Evolutionary conservation across 306 rosid genomes (phyloP).

Genomic region (Vigna nakashimae): DNA sequence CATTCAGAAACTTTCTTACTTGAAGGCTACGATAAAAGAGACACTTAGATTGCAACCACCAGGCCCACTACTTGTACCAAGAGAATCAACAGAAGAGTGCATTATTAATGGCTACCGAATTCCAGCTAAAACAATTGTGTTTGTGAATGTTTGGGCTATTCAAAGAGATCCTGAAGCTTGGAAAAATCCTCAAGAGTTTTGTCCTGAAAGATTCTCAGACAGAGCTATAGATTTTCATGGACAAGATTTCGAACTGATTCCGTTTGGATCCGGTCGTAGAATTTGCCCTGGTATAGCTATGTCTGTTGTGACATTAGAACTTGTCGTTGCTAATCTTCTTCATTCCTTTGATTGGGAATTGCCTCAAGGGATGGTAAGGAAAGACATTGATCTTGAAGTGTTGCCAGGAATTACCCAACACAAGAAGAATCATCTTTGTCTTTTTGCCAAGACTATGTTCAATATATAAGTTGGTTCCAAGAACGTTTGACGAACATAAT

Average conservation of each 20-base stretch:
- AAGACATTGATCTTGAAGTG: constrained; percentile 38
- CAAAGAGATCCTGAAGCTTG: constrained; percentile 41
- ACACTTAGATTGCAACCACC: constrained; percentile 37
- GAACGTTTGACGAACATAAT: background rate
- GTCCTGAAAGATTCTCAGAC: constrained; percentile 35
- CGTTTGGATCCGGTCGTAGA: constrained; percentile 45
- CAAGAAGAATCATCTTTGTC: constrained; percentile 42
- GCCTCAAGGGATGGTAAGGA: constrained; percentile 21
- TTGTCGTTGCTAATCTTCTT: constrained; percentile 41
- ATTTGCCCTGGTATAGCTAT: constrained; percentile 41
- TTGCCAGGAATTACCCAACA: constrained; percentile 23
- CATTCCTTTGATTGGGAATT: constrained; percentile 43
- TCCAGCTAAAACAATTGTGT: constrained; percentile 21
- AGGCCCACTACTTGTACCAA: background rate
- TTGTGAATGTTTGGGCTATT: constrained; percentile 44
- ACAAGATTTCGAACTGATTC: constrained; percentile 40
- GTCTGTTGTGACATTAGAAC: constrained; percentile 26
- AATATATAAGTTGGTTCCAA: background rate
- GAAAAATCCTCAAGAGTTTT: constrained; percentile 40
- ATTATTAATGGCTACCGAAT: constrained; percentile 25
- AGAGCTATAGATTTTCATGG: constrained; percentile 21
- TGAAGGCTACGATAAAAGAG: constrained; percentile 40
- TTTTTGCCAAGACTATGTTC: constrained; percentile 13
- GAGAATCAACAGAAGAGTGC: constrained; percentile 8
- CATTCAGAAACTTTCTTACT: constrained; percentile 7